Percentiles rank a stretch among this genome's conserved stretches.
Evolutionary conservation across 106 monocot species (phyloP).

Genomic region (Allium sativum): DNA sequence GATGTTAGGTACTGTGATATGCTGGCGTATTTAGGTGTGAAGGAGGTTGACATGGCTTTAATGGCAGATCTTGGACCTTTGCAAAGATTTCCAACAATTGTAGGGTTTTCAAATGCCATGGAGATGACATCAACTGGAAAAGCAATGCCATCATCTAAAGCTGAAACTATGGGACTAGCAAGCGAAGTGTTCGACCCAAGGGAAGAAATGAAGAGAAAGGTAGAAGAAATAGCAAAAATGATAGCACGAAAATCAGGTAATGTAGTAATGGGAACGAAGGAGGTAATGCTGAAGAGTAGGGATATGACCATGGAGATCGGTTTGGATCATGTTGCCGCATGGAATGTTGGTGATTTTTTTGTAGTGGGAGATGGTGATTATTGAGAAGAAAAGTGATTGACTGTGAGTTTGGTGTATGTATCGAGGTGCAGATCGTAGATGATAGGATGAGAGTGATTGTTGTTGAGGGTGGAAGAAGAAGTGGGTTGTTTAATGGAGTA

Average conservation of each 20-base stretch:
- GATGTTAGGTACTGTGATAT: slow-evolving; percentile 66
- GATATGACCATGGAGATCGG: slow-evolving; percentile 67
- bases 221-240: slow-evolving; percentile 50
- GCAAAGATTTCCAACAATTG: slow-evolving; percentile 69
- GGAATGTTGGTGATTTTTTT: slow-evolving; percentile 77
- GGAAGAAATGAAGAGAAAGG: slow-evolving; percentile 36
- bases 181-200: slow-evolving; percentile 31
- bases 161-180: slow-evolving; percentile 76
- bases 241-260: slow-evolving; percentile 63
- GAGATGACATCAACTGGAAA: slow-evolving; percentile 79
- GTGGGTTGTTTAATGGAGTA: too few relatives aligned
- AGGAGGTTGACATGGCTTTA: slow-evolving; percentile 83
- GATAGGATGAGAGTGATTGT: too few relatives aligned
- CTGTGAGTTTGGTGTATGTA: too few relatives aligned
- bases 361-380: too few relatives aligned
- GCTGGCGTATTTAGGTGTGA: slow-evolving; percentile 61
- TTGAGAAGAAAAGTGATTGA: too few relatives aligned
- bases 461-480: too few relatives aligned
- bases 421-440: too few relatives aligned
- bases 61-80: slow-evolving; percentile 82
- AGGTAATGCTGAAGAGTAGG: slow-evolving; percentile 57
- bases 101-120: slow-evolving; percentile 70
- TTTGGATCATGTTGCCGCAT: slow-evolving; percentile 78
- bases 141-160: slow-evolving; percentile 45
- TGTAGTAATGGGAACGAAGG: slow-evolving; percentile 90